phyloP scores from a whole-genome alignment of 2,329 filamentous ascomycete species.

The Ceratocystis huliohia region DNA sequence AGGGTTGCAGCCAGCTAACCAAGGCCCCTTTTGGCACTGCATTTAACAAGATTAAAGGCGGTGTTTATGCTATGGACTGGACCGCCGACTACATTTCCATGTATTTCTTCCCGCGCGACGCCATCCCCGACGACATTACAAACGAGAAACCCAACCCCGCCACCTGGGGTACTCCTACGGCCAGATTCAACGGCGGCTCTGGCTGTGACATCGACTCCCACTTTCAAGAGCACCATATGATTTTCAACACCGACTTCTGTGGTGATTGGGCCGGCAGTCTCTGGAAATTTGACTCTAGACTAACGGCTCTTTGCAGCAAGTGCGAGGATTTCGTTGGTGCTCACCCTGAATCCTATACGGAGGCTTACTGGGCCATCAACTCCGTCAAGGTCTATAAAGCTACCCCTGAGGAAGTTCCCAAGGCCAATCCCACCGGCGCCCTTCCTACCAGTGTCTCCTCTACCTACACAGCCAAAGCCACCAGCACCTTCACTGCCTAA shows the following conservation, averaged over 20 bases:
- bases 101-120: conserved; percentile 65
- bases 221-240: too few species aligned
- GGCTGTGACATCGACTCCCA: too few species aligned
- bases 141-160: conserved; percentile 43
- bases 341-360: conserved; percentile 55
- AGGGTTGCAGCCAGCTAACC: conserved; percentile 48
- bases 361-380: conserved; percentile 69
- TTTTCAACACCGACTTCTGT: too few species aligned
- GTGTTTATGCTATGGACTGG: conserved; percentile 68
- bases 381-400: conserved; percentile 48
- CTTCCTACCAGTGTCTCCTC: too few species aligned
- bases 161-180: conserved; percentile 54
- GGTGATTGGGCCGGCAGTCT: conserved; percentile 26
- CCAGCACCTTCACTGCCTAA: too few species aligned
- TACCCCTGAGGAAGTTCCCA: too few species aligned
- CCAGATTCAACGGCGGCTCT: too few species aligned
- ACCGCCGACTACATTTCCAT: conserved; percentile 57
- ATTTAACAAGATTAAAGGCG: conserved; percentile 59
- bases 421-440: too few species aligned
- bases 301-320: conserved; percentile 52
- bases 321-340: conserved; percentile 45
- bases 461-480: too few species aligned
- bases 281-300: conserved; percentile 47
- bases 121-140: conserved; percentile 51
- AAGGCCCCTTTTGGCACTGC: conserved; percentile 47